phyloP scores from a whole-genome alignment of 1,284 basidiomycete species.

The Amylostereum areolatum region DNA sequence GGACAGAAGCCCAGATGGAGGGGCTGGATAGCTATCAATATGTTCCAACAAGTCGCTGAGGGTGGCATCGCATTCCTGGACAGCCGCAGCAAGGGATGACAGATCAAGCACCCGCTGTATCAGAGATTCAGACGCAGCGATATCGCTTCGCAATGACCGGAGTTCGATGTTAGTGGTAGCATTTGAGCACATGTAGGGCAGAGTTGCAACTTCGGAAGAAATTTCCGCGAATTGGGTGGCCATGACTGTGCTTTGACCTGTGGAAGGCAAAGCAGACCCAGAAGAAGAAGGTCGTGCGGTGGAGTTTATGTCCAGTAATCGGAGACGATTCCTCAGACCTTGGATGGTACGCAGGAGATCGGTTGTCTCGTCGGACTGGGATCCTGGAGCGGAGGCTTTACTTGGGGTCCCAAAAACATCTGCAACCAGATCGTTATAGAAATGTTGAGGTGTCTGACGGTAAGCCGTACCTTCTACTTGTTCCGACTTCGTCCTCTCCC shows the following conservation, averaged over 20 bases:
- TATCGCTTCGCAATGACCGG: conserved; percentile 51
- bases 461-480: conserved; percentile 16
- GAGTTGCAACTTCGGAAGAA: conserved; percentile 33
- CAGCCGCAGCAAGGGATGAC: conserved; percentile 39
- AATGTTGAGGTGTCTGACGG: not conserved
- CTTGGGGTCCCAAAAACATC: conserved; percentile 53
- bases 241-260: conserved; percentile 39
- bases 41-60: conserved; percentile 79
- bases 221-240: conserved; percentile 41
- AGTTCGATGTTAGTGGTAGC: conserved; percentile 48
- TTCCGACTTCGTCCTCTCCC: conserved; percentile 18
- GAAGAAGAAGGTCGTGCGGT: conserved; percentile 39
- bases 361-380: conserved; percentile 16
- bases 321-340: conserved; percentile 49
- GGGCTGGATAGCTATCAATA: conserved; percentile 67
- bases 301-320: conserved; percentile 54
- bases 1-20: conserved; percentile 45
- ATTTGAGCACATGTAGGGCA: conserved; percentile 38
- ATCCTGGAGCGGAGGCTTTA: conserved; percentile 25
- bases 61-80: conserved; percentile 60
- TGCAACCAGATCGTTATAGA: conserved; percentile 16
- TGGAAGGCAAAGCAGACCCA: conserved; percentile 45
- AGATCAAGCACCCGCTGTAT: conserved; percentile 49
- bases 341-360: conserved; percentile 24
- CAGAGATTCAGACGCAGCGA: conserved; percentile 42